phyloP scores from a whole-genome alignment of 73 alveolate genomes.

The Effrenium voratum region DNA sequence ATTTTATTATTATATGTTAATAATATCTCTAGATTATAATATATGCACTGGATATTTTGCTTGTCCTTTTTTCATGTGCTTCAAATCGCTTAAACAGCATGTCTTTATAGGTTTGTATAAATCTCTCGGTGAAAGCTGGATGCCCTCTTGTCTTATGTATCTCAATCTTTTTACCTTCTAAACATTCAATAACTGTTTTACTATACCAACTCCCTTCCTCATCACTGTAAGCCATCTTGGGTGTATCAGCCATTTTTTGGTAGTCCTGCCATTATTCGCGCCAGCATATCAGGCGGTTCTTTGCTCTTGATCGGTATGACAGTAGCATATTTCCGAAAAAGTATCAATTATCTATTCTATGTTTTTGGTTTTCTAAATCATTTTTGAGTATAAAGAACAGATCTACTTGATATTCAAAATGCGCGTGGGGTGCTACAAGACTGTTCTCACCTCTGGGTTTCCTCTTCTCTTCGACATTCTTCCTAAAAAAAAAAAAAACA shows the following conservation, averaged over 20 bases:
- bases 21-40: neutral
- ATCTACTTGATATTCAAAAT: conserved; percentile 17
- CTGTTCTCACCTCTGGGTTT: conserved; percentile 27
- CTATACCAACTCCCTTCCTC: neutral
- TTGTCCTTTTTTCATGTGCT: neutral
- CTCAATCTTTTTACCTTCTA: neutral
- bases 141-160: neutral
- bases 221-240: neutral
- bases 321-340: neutral
- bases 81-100: conserved; percentile 4
- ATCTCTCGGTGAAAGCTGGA: neutral
- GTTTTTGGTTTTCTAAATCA: neutral
- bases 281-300: conserved; percentile 15
- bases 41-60: neutral
- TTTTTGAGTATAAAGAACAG: neutral
- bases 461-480: neutral
- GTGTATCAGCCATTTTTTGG: conserved; percentile 3
- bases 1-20: neutral
- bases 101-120: neutral
- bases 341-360: neutral
- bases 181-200: neutral
- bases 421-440: conserved; percentile 3
- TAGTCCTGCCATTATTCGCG: conserved; percentile 16
- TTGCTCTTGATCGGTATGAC: neutral
- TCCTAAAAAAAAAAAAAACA: no score